Base-by-base conservation (phyloP, 2,329 filamentous ascomycete genomes). In the Trichoderma breve region DNA sequence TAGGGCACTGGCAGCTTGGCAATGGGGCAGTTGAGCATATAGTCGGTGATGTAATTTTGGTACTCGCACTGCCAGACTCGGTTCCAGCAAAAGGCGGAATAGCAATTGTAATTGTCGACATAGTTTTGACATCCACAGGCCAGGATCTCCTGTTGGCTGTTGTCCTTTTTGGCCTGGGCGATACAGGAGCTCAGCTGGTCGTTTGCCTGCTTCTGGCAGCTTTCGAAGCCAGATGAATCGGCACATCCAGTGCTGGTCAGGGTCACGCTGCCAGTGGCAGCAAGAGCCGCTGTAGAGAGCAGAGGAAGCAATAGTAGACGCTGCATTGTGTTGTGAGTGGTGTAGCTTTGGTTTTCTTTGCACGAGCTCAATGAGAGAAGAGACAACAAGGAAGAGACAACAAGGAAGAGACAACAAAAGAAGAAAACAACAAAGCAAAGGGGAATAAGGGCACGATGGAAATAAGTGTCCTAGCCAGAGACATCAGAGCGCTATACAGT, bases 31-130 rank as follows among this genome's bases (percentile, higher is more conserved):
- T 77, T 67, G 28, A 74, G 68, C 64, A 82, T 76, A 72, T 81
- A 82, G 67, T 79, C 74, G 32, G 80, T 74, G 21, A 81, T 76
- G 74, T 81, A 81, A 47, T 79, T 75, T 73, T 82, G 81, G 70
- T 82, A 82, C 74, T 81, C 79, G 74, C 81, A 82, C 51, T 80
- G 80, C 74, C 79, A 82, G 62, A 81, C 80, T 71, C 79, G 77
- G 71, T 83, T 83, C 81, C 81, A 83, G 75, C 81, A 83, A 26
- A 76, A 75, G 30, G 79, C 74, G 3, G 80, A 78, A 76, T 82
- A 82, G 76, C 81, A 82, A 70, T 82, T 81, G 72, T 80, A 74
- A 55, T 75, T 77, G 28, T 75, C 71, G 34, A 74, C 73, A 60
- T 77, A 77, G 71, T 76, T 71, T 11, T 72, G 70, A 63, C 78